Base-by-base conservation (phyloP, 305 asterid genomes). In the Nicotiana rustica region DNA sequence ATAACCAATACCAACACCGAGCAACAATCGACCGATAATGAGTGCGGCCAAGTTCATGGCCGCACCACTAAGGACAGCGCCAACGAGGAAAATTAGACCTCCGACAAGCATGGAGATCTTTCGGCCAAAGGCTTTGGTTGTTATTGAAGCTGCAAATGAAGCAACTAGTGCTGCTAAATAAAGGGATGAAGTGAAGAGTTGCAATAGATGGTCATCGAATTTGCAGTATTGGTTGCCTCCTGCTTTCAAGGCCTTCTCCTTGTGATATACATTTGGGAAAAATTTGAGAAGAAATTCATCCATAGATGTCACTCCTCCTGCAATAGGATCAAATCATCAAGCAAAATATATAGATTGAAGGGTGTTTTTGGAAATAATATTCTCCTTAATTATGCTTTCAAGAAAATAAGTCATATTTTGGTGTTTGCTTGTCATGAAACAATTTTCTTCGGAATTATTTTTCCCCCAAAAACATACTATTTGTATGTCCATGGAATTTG, bases 301-400 rank as follows among this genome's bases (percentile, higher is more conserved):
- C 96, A 93, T 93, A 3, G 97, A 91, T 36, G 96, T 93, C 8
- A 93, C 97, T 59, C 96, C 97, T 38, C 95, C 97, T 89, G 86
- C 83, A 82, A n/a, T 57, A 2, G 44, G 64, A 80, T 31, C 47
- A 80, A 80, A 38, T 36, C 60, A 6, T 64, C 13, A 47, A 38
- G 0, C 14, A 6, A 6, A 9, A 78, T 1, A 35, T 10, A 44
- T 15, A 19, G 4, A 41, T 41, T 41, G 49, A 41, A 15, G 10
- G 0, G 2, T 1, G 44, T 25, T 0, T 0, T 7, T 17, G n/a
- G 52, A 9, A 12, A 1, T 1, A 65, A 41, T 41, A 41, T 8
- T 41, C 7, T 7, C 47, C 47, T 3, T 2, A 14, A 19, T 14
- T 6, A 64, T 60, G 4, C 1, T 12, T 8, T n/a, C 4, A 12